Conservation (phyloP, 2,329 filamentous ascomycete species). For the Ascochyta koolunga region DNA sequence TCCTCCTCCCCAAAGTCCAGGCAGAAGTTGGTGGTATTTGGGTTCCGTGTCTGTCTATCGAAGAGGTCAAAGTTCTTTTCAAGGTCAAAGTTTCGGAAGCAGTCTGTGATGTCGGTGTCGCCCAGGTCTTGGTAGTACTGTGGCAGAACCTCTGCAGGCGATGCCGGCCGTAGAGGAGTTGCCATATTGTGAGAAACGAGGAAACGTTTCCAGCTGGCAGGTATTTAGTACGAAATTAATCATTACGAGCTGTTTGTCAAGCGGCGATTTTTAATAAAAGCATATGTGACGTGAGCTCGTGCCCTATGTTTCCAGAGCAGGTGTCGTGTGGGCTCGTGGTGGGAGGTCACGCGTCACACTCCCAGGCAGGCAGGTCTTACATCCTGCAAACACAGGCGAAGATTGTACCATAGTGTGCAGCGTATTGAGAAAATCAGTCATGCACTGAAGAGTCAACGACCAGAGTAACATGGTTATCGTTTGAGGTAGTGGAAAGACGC, state of each 20-base stretch:
- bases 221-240: not conserved
- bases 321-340: constrained; percentile 26
- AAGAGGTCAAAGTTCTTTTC: constrained; percentile 54
- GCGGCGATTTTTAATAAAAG: not conserved
- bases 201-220: not conserved
- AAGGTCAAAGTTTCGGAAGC: constrained; percentile 63
- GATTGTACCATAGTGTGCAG: not conserved
- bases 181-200: constrained; percentile 25
- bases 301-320: constrained; percentile 21
- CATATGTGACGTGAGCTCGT: constrained; percentile 41
- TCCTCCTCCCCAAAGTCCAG: constrained; percentile 66
- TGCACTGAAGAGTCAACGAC: not conserved
- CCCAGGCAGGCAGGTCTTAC: constrained; percentile 36
- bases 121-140: constrained; percentile 43
- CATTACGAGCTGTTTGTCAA: not conserved
- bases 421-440: not conserved
- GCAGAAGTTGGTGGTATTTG: constrained; percentile 63
- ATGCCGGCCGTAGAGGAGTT: constrained; percentile 34
- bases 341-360: constrained; percentile 35
- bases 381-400: constrained; percentile 1
- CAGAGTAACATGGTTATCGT: not conserved
- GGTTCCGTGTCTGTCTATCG: constrained; percentile 50
- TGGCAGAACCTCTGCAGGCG: constrained; percentile 39
- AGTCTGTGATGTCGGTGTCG: constrained; percentile 42
- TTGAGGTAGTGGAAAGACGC: not conserved